Evolutionary conservation across 306 rosid genomes (phyloP), one percentile per base, ranked within the genome.

Genomic region (Dalbergia cochinchinensis): DNA sequence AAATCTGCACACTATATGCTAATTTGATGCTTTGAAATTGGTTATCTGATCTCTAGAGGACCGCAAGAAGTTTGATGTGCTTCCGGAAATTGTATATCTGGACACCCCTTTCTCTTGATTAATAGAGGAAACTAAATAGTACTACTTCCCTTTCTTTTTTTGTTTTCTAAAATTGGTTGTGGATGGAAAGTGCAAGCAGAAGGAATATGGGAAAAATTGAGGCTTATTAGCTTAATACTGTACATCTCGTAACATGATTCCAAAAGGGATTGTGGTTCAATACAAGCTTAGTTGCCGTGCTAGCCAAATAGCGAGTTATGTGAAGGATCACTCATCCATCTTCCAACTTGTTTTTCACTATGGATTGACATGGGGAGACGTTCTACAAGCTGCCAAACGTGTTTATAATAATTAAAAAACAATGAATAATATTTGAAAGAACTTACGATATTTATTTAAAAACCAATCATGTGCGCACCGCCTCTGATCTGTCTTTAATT

Each of bases 1-100:
- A 39, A 26, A 16, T 63, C 51, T 68, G 75, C 51, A 18, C 53
- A 5, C 20, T 64, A 37, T 15, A 34, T 51, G 2, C 16, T 16
- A 13, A 3, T 76, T 76, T 76, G 70, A 53, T 34, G 45, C 11
- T 57, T 55, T 57, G 65, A 39, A 22, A 76, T 58, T 18, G 15
- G 14, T 50, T 11, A 48, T 33, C 39, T 58, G 47, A 48, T 33
- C 39, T 58, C 47, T n/a, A 20, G 35, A 47, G 53, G 1, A 47
- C 10, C 50, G 13, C 50, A 44, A 7, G 50, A 47, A 47, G 14
- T 47, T 47, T 11, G 53, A 11, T 47, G 4, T 12, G 15, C 15
- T 10, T 4, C 53, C 53, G 2, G 15, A 11, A 11, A 47, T 37
- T 37, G 6, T 47, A 47, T 47, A 47, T 42, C 47, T 42, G 14